Percentiles rank a stretch among this genome's conserved stretches.
phyloP scores from a whole-genome alignment of 2,329 filamentous ascomycete genomes.

The Penicillium sp. region DNA sequence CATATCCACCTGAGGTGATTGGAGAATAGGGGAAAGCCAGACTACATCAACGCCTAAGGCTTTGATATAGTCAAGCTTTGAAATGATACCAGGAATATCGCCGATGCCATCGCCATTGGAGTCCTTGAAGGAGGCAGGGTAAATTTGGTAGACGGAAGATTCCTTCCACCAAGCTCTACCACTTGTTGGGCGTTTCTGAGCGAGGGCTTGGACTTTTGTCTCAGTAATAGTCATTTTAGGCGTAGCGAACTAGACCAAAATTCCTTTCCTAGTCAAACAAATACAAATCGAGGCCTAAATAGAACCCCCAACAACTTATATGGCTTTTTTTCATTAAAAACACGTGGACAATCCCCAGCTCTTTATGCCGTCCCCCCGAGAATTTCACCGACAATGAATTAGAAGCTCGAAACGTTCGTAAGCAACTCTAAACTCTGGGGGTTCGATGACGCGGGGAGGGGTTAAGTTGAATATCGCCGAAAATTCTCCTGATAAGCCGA shows the following conservation, averaged over 20 bases:
- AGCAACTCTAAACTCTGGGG: not conserved
- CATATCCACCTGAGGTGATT: conserved; percentile 55
- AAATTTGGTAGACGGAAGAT: conserved; percentile 64
- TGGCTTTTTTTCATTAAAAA: not conserved
- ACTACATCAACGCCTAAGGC: conserved; percentile 37
- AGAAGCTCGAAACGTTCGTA: not conserved
- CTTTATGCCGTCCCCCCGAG: not conserved
- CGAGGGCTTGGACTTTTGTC: not conserved
- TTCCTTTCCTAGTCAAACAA: not conserved
- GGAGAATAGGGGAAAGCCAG: conserved; percentile 25
- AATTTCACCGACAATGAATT: not conserved
- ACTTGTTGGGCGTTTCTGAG: not conserved
- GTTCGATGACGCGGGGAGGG: not conserved
- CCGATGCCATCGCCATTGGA: conserved; percentile 40
- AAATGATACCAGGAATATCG: conserved; percentile 37
- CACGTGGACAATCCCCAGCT: not conserved
- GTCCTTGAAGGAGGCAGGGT: conserved; percentile 58
- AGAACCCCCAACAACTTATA: not conserved
- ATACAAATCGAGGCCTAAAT: not conserved
- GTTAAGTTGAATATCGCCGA: not conserved
- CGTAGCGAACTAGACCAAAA: not conserved
- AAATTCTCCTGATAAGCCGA: not conserved
- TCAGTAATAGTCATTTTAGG: not conserved
- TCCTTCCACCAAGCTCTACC: conserved; percentile 62
- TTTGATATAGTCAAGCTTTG: conserved; percentile 35